A percentile compares a stretch with the other conserved stretches of the same genome.
These are phyloP conservation scores for Pontederia paniculata DNA, from an alignment of 176 grass and related monocot species.

Conservation along the genomic window DNA sequence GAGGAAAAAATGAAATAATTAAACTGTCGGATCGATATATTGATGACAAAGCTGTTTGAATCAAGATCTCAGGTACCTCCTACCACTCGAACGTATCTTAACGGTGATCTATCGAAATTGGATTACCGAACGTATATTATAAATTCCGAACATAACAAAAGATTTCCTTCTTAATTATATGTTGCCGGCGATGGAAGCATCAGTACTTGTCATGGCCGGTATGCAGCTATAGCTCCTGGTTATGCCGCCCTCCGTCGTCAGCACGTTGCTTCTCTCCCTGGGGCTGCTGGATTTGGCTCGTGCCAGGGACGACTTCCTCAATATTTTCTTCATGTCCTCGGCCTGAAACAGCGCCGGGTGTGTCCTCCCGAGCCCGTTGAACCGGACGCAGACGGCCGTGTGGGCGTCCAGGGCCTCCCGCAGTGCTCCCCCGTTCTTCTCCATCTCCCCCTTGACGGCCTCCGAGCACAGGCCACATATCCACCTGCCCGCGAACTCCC, in stretches of 20 bases:
- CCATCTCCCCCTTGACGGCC: slow-evolving; percentile 63
- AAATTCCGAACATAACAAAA: too few species aligned
- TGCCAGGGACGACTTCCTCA: slow-evolving; percentile 20
- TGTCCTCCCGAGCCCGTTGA: slow-evolving; percentile 41
- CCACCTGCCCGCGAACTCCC: slow-evolving; percentile 67
- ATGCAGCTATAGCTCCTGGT: slow-evolving; percentile 13
- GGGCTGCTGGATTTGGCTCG: not conserved
- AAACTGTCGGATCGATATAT: too few species aligned
- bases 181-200: too few species aligned
- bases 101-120: too few species aligned
- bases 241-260: not conserved
- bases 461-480: slow-evolving; percentile 80
- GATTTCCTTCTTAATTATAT: too few species aligned
- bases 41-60: too few species aligned
- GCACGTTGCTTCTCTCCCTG: not conserved
- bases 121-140: too few species aligned
- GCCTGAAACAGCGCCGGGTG: slow-evolving; percentile 70
- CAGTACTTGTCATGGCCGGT: slow-evolving; percentile 1
- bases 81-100: too few species aligned
- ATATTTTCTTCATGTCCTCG: slow-evolving; percentile 61
- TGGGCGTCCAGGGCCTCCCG: slow-evolving; percentile 50
- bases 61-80: too few species aligned
- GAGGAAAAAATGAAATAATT: too few species aligned
- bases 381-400: slow-evolving; percentile 43
- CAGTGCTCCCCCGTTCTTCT: slow-evolving; percentile 18